Evolutionary conservation across 306 rosid genomes (phyloP), one percentile per base, ranked within the genome.

Genomic region (Begonia masoniana): DNA sequence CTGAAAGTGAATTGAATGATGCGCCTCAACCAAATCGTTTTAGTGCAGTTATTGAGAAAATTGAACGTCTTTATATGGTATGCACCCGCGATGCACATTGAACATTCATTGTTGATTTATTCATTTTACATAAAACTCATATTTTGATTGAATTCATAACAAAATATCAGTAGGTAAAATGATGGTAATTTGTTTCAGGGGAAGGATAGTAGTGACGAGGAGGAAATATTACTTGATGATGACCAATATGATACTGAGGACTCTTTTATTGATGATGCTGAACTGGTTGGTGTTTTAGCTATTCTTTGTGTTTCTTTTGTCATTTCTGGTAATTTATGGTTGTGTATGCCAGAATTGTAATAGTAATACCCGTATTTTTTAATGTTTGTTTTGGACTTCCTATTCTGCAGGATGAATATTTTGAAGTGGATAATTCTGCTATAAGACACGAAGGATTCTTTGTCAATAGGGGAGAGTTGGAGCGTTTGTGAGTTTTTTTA

Each of bases 231-330:
- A 74, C 96, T 86, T 14, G 94, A 91, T 63, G 99, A 91, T 54
- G 94, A 91, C 77, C 99, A 86, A 59, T 91, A 91, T 74, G 99
- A 91, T 62, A 91, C 99, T 1, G 96, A 91, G 61, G 99, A 91
- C 77, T 91, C 99, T 48, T 91, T 91, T 68, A 91, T 91, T 56
- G 99, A 91, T 41, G 99, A 91, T 63, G 88, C 88, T 23, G 96
- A 91, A 76, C 78, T 91, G 99, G 96, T 91, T 47, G 65, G 88
- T 81, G 43, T 67, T 56, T 62, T 16, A 52, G 47, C 13, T 50
- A 31, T 31, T 51, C 17, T 60, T 43, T n/a, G 15, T 14, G 10
- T 50, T 15, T 50, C 41, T 51, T 26, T 13, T 12, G 24, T 53
- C 57, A 41, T 72, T 63, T 53, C 15, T 63, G 17, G 68, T 62